These are phyloP conservation scores for Yueomyces sinensis DNA, from an alignment of 805 yeast genomes.

Conservation along the genomic window DNA sequence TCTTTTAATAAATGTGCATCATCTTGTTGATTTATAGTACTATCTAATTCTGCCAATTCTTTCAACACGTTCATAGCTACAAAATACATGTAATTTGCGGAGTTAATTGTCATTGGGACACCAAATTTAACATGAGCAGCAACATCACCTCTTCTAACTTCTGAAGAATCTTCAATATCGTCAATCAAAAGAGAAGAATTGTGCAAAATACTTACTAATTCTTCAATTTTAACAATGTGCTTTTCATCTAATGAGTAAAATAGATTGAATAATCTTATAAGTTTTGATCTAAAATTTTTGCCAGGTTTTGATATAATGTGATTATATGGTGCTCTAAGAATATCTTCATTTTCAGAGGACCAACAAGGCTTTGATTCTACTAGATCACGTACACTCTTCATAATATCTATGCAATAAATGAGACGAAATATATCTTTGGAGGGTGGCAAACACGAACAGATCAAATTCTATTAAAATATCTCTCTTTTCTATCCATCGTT, in stretches of 20 bases:
- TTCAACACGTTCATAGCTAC: constrained; percentile 42
- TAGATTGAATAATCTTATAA: constrained; percentile 42
- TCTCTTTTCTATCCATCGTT: no score
- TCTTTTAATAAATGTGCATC: constrained; percentile 11
- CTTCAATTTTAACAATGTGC: constrained; percentile 28
- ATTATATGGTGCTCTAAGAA: constrained; percentile 32
- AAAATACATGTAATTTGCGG: constrained; percentile 75
- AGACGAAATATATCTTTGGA: no score
- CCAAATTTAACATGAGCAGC: constrained; percentile 75
- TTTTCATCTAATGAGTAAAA: constrained; percentile 31
- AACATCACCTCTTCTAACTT: constrained; percentile 60
- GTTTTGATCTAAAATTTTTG: constrained; percentile 37
- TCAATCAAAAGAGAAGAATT: constrained; percentile 62
- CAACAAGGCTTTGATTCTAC: constrained; percentile 14
- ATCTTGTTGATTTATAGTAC: constrained; percentile 1
- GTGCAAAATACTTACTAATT: constrained; percentile 47
- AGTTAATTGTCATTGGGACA: constrained; percentile 63
- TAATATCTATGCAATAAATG: no score
- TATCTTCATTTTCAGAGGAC: constrained; percentile 18
- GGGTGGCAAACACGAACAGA: no score
- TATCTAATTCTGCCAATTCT: constrained; percentile 1
- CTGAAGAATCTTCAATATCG: constrained; percentile 76
- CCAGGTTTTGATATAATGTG: constrained; percentile 41
- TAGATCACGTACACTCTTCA: constrained; percentile 3
- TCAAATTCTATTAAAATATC: no score